Evolutionary conservation across 2,329 filamentous ascomycete species (phyloP), one percentile per base, ranked within the genome.

Genomic region (Pseudocercospora macadamiae): DNA sequence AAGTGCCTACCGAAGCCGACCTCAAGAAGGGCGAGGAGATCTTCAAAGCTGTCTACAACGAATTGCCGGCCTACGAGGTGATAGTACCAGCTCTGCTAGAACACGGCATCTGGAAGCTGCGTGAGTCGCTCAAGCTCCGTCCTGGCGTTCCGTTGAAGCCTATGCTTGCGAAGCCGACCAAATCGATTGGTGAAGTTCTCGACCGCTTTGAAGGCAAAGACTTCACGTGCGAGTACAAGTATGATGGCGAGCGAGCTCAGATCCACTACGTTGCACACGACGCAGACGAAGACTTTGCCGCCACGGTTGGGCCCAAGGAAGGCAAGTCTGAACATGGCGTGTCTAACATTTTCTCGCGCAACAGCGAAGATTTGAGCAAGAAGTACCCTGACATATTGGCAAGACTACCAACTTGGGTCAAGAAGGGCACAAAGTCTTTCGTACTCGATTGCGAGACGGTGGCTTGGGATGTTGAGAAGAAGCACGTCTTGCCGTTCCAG

Each of bases 211-310:
- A 97, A 73, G 87, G 90, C 64, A 95, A 96, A 72, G 89, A 89
- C 23, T 99, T 99, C 70, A 97, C 95, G 1, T 99, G 95, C 77
- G 95, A 99, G 74, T 99, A 96, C 82, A 99, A 99, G 75, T 99
- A 99, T 71, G 95, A 99, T 69, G 95, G 95, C 49, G 95, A 99
- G 76, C 84, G 95, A 72, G 95, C 95, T n/a, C 95, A 99, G 73
- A 97, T 99, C 51, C 95, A 99, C 73, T 99, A 96, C 67, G 91
- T 97, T 28, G 88, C 93, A 3, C 90, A 91, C 62, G 89, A 93
- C 62, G 84, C 90, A 8, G 80, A 86, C 1, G 79, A 89, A 59
- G 82, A 91, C 55, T 88, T 91, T 66, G 84, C 88, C 63, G 83
- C 88, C 4, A 80, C 78, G 3, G 70, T 72, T 19, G 78, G 75